A percentile compares a stretch with the other conserved stretches of the same genome.
phyloP scores from a whole-genome alignment of 805 yeast species.

The Barnettozyma wickerhamii region DNA sequence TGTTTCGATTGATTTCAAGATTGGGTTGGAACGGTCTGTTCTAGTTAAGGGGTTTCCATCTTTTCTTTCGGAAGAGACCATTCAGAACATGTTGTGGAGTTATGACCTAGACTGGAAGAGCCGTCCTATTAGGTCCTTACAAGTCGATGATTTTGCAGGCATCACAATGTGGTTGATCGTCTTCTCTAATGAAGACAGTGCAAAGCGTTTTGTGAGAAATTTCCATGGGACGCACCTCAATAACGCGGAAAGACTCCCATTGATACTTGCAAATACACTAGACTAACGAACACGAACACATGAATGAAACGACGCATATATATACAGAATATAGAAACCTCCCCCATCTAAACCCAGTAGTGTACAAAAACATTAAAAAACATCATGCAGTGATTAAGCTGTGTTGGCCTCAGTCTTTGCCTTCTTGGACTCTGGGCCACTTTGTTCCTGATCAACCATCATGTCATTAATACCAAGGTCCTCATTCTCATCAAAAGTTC shows the following conservation, averaged over 20 bases:
- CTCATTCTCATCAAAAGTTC: conserved; percentile 87
- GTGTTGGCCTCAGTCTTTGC: neutral
- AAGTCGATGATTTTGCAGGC: conserved; percentile 10
- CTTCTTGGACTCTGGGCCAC: neutral
- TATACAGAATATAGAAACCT: too few relatives aligned
- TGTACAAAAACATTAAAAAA: too few relatives aligned
- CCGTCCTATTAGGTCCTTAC: conserved; percentile 12
- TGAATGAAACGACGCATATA: too few relatives aligned
- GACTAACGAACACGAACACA: too few relatives aligned
- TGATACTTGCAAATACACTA: conserved; percentile 27
- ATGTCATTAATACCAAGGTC: conserved; percentile 71
- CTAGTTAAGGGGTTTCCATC: conserved; percentile 45
- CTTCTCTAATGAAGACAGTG: conserved; percentile 42
- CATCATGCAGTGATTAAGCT: too few relatives aligned
- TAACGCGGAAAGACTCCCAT: conserved; percentile 24
- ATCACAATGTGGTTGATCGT: conserved; percentile 31
- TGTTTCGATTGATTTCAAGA: too few relatives aligned
- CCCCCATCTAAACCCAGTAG: too few relatives aligned
- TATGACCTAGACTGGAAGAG: conserved; percentile 36
- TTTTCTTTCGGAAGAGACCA: conserved; percentile 33
- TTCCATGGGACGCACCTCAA: conserved; percentile 43
- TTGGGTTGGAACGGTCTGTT: conserved; percentile 32
- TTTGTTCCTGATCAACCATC: conserved; percentile 22
- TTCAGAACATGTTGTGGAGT: conserved; percentile 42
- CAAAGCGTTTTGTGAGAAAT: conserved; percentile 46